Base-by-base conservation (phyloP, 2,329 filamentous ascomycete genomes). In the Aaosphaeria arxii region DNA sequence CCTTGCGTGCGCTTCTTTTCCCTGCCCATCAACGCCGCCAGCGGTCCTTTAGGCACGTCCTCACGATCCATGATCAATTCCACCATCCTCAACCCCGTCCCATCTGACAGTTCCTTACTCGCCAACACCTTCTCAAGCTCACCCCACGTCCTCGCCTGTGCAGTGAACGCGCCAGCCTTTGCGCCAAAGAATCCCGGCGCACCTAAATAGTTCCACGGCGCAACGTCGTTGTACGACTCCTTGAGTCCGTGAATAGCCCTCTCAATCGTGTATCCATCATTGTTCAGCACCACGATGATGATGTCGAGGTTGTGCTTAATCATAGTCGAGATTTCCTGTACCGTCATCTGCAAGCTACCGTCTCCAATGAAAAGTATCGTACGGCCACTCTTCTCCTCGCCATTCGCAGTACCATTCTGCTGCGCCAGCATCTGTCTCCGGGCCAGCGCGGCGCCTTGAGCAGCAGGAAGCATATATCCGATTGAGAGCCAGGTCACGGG, bases 401-500 rank as follows among this genome's bases (percentile, higher is more conserved):
- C 82, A 5, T 56, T 58, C 2, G 58, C 59, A 43, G 63, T 66
- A 7, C 64, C 62, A 35, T 67, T 67, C n/a, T 53, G 57, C 42
- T 1, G 57, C 58, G n/a, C 65, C 58, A 28, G 58, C 60, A 49
- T 51, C 51, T 33, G 49, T 42, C 13, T 48, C 44, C 9, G 33
- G 48, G 28, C 50, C 69, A 1, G 69, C 61, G 0, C 82, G 80
- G 3, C 85, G 72, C 2, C 71, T 64, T 30, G 80, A 73, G 7
- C 76, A 72, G 13, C 77, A 75, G 30, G 75, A 73, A 43, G 39
- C 39, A 40, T 40, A 17, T 40, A 40, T 11, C 39, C 39, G 24
- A 40, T 40, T 40, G 39, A 40, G 9, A 40, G 24, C 39, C 39
- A 40, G 7, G 39, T 40, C 17, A 40, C 39, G 39, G 39, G 11